A percentile compares a stretch with the other conserved stretches of the same genome.
phyloP scores from a whole-genome alignment of 352 stramenopile genomes.

The Thalassiosira livingstoniorum region DNA sequence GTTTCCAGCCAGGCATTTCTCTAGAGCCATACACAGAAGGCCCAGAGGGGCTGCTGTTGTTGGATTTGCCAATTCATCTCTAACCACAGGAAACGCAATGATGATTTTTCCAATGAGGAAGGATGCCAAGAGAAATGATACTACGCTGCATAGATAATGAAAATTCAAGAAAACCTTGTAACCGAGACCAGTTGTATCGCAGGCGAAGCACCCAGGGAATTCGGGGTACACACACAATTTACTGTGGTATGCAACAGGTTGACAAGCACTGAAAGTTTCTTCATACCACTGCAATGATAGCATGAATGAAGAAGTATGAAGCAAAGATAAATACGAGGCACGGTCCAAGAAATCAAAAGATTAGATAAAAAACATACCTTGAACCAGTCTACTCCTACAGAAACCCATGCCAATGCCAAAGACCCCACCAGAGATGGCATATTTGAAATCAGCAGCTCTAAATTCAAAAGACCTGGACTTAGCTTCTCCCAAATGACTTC shows the following conservation, averaged over 20 bases:
- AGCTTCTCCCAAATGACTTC: constrained; percentile 42
- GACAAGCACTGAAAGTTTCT: constrained; percentile 71
- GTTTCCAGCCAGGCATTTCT: constrained; percentile 74
- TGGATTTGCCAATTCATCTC: constrained; percentile 80
- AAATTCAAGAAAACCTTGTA: constrained; percentile 72
- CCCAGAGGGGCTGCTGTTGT: constrained; percentile 76
- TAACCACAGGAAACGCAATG: constrained; percentile 67
- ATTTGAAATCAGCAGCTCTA: constrained; percentile 78
- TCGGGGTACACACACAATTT: constrained; percentile 73
- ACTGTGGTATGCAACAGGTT: constrained; percentile 76
- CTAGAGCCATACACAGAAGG: constrained; percentile 78
- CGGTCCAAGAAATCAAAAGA: background rate
- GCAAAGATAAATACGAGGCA: background rate
- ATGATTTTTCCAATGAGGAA: constrained; percentile 73
- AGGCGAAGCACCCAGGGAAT: constrained; percentile 82
- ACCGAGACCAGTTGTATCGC: constrained; percentile 55
- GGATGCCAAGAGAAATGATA: constrained; percentile 65
- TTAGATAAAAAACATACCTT: constrained; percentile 58
- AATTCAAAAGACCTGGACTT: constrained; percentile 10
- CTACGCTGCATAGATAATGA: constrained; percentile 70
- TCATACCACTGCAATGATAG: constrained; percentile 55
- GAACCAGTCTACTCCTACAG: constrained; percentile 81
- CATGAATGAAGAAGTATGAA: background rate
- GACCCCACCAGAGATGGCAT: constrained; percentile 75
- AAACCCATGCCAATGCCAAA: constrained; percentile 70